These are phyloP conservation scores for Dactylonectria macrodidyma DNA, from an alignment of 2,329 filamentous ascomycete genomes.

Conservation along the genomic window DNA sequence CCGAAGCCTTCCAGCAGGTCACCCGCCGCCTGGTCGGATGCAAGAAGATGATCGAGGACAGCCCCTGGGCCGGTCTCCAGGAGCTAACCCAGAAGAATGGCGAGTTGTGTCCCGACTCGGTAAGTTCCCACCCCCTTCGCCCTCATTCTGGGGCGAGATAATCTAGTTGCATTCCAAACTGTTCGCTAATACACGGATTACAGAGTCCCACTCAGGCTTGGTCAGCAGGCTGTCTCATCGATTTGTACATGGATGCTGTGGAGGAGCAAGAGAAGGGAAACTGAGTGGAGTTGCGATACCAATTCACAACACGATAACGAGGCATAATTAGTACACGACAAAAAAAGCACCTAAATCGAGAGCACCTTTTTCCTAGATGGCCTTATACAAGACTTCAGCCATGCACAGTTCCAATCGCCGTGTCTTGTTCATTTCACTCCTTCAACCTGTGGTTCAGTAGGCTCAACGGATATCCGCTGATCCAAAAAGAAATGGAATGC, in stretches of 20 bases:
- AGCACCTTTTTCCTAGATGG: background rate
- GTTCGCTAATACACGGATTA: conserved; percentile 29
- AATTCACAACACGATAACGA: conserved; percentile 27
- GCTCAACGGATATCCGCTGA: background rate
- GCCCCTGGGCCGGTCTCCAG: conserved; percentile 89
- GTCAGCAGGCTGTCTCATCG: conserved; percentile 95
- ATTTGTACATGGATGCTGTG: conserved; percentile 93
- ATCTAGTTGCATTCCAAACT: background rate
- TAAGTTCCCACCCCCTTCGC: conserved; percentile 60
- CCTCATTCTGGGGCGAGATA: background rate
- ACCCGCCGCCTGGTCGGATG: conserved; percentile 86
- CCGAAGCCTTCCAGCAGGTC: conserved; percentile 95
- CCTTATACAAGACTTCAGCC: background rate
- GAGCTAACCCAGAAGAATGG: conserved; percentile 95
- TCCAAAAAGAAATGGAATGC: background rate
- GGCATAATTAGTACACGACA: conserved; percentile 18
- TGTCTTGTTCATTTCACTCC: background rate
- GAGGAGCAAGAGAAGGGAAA: conserved; percentile 60
- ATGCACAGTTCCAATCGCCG: background rate
- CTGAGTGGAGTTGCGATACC: conserved; percentile 5
- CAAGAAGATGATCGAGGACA: conserved; percentile 86
- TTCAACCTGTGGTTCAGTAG: background rate
- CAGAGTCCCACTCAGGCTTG: conserved; percentile 96
- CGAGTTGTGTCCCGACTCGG: conserved; percentile 87
- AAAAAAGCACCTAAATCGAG: background rate